Base-by-base conservation (phyloP, 2,329 filamentous ascomycete genomes). In the Clonostachys rosea region DNA sequence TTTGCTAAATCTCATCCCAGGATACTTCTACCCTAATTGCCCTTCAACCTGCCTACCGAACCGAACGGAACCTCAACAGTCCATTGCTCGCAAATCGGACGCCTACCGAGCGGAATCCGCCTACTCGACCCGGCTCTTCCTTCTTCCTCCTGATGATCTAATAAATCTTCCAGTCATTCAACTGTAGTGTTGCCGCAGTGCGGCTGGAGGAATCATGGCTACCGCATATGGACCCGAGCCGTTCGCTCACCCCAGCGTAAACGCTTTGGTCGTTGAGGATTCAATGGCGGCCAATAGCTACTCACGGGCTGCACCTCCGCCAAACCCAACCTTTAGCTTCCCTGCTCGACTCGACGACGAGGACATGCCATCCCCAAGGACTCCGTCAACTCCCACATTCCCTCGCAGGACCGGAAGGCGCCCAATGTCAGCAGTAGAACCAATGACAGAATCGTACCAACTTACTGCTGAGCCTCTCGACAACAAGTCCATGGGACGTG, bases 291-390 rank as follows among this genome's bases (percentile, higher is more conserved):
- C 56, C 35, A 18, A 40, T 14, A 37, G 13, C 18, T 47, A 36
- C 6, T 42, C 43, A 44, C 51, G 49, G 37, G 45, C 43, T 18
- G 51, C 43, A 10, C 76, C 78, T 45, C 71, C 70, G 44, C 81
- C 82, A 42, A 86, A 86, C 46, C 83, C 84, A 33, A 76, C 75
- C 6, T 87, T 87, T 56, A 74, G 82, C 48, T 87, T 87, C 55
- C 84, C 83, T 2, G 64, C 9, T 86, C 86, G 56, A 74, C 83
- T 49, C 86, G 86, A 18, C 36, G 14, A n/a, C 2, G 63, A 71
- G 18, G 64, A 69, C 42, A 65, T 74, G 8, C 61, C 75, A 2
- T 68, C 56, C 4, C 51, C 76, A 7, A 70, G 17, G 73, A 69
- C 73, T 5, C 69, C 75, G 3, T 67, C 72, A 4, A 71, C 9